Percentiles rank a stretch among this genome's conserved stretches.
These are phyloP conservation scores for Paecilomyces sp. DNA, from an alignment of 2,329 filamentous ascomycete genomes.

Conservation along the genomic window DNA sequence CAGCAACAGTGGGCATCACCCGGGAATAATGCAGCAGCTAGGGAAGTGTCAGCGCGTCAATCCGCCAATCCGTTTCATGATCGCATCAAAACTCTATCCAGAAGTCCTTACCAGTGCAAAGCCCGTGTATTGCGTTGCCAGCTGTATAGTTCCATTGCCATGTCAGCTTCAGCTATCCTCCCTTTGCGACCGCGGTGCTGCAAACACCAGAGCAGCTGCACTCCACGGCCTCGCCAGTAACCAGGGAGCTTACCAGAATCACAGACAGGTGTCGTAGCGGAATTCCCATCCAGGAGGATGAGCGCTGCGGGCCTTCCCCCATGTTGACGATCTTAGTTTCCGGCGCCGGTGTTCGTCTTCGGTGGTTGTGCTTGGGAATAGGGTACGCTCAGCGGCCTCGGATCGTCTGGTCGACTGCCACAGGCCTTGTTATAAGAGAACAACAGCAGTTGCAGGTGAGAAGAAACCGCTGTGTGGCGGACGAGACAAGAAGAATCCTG, in stretches of 20 bases:
- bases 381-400: not conserved
- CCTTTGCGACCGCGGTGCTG: not conserved
- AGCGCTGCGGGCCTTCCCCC: slow-evolving; percentile 25
- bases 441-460: not conserved
- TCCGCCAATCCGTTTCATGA: not conserved
- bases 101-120: slow-evolving; percentile 32
- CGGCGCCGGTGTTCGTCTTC: slow-evolving; percentile 1
- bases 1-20: slow-evolving; percentile 77
- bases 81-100: not conserved
- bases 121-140: slow-evolving; percentile 36
- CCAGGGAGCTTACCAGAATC: slow-evolving; percentile 29
- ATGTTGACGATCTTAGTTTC: slow-evolving; percentile 14
- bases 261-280: slow-evolving; percentile 28
- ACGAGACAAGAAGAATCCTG: not conserved
- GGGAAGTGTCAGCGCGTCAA: slow-evolving; percentile 6
- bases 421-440: not conserved
- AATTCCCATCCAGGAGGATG: slow-evolving; percentile 24
- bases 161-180: not conserved
- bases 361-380: not conserved
- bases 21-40: slow-evolving; percentile 92
- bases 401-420: not conserved
- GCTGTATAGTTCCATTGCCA: slow-evolving; percentile 16
- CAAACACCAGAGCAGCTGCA: not conserved
- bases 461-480: not conserved
- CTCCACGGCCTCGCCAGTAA: not conserved